Percentiles rank a stretch among this genome's conserved stretches.
Evolutionary conservation across 73 alveolate species (phyloP).

Genomic region (Tetrahymena borealis): DNA sequence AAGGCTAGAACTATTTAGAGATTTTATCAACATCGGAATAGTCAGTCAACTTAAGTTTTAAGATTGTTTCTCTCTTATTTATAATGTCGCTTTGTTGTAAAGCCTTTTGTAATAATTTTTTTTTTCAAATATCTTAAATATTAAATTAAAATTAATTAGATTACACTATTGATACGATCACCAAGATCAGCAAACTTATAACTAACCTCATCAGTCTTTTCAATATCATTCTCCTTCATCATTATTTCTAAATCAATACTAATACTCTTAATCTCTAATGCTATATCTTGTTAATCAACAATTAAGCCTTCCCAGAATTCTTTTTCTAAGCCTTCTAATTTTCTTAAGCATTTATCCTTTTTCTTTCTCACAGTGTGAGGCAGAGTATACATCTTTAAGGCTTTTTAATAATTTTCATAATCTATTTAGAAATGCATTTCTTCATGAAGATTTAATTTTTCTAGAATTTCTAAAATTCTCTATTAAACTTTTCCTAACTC

Average conservation of each 20-base stretch:
- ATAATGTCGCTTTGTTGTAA: conserved; percentile 47
- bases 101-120: conserved; percentile 42
- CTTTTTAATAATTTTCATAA: conserved; percentile 52
- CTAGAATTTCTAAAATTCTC: conserved; percentile 47
- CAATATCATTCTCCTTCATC: conserved; percentile 45
- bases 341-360: conserved; percentile 44
- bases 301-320: conserved; percentile 59
- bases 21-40: conserved; percentile 53
- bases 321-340: conserved; percentile 51
- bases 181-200: conserved; percentile 28
- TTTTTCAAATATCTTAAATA: conserved; percentile 28
- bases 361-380: conserved; percentile 53
- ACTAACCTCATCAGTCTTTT: conserved; percentile 31
- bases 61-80: conserved; percentile 59
- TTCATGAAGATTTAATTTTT: conserved; percentile 51
- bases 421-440: conserved; percentile 45
- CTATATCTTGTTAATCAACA: conserved; percentile 5
- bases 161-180: conserved; percentile 48
- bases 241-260: conserved; percentile 41
- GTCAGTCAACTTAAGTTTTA: conserved; percentile 55
- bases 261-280: conserved; percentile 39
- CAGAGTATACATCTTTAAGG: conserved; percentile 57
- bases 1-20: conserved; percentile 49
- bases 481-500: conserved; percentile 45
- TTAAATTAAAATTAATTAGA: conserved; percentile 23